These are phyloP conservation scores for Candida tetrigidarum DNA, from an alignment of 1,139 yeast species.

Conservation along the genomic window DNA sequence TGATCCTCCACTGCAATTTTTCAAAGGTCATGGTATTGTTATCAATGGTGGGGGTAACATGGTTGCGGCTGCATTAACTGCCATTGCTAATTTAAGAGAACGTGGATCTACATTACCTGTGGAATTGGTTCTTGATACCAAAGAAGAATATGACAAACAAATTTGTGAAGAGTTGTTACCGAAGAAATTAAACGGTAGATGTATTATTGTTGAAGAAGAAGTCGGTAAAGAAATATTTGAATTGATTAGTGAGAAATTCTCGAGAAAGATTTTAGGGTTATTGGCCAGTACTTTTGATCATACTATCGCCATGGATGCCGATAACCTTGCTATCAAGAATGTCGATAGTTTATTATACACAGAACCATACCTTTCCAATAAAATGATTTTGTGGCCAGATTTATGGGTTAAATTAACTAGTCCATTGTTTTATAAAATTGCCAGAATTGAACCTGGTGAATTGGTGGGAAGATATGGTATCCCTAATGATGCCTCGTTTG, in stretches of 20 bases:
- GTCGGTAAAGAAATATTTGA: slow-evolving; percentile 26
- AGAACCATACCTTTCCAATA: slow-evolving; percentile 31
- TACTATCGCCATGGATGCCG: slow-evolving; percentile 39
- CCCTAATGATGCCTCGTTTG: slow-evolving; percentile 28
- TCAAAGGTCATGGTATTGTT: slow-evolving; percentile 41
- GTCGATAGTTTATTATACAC: slow-evolving; percentile 31
- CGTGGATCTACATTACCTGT: slow-evolving; percentile 39
- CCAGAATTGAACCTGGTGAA: slow-evolving; percentile 35
- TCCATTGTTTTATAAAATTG: slow-evolving; percentile 39
- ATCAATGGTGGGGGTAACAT: slow-evolving; percentile 34
- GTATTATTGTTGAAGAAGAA: slow-evolving; percentile 34
- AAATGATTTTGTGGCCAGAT: slow-evolving; percentile 45
- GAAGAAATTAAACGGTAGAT: slow-evolving; percentile 30
- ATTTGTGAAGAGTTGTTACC: slow-evolving; percentile 37
- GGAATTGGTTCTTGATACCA: slow-evolving; percentile 34
- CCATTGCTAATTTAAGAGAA: slow-evolving; percentile 37
- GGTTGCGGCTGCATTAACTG: slow-evolving; percentile 33
- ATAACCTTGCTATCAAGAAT: slow-evolving; percentile 37
- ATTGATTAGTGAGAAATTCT: slow-evolving; percentile 27
- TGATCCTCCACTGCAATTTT: slow-evolving; percentile 27
- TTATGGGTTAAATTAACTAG: slow-evolving; percentile 41
- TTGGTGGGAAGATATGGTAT: slow-evolving; percentile 33
- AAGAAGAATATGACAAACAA: slow-evolving; percentile 28
- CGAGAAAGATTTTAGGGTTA: slow-evolving; percentile 36
- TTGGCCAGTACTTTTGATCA: slow-evolving; percentile 40